Percentiles rank a stretch among this genome's conserved stretches.
phyloP scores from a whole-genome alignment of 1,284 basidiomycete species.

The Grifola frondosa region DNA sequence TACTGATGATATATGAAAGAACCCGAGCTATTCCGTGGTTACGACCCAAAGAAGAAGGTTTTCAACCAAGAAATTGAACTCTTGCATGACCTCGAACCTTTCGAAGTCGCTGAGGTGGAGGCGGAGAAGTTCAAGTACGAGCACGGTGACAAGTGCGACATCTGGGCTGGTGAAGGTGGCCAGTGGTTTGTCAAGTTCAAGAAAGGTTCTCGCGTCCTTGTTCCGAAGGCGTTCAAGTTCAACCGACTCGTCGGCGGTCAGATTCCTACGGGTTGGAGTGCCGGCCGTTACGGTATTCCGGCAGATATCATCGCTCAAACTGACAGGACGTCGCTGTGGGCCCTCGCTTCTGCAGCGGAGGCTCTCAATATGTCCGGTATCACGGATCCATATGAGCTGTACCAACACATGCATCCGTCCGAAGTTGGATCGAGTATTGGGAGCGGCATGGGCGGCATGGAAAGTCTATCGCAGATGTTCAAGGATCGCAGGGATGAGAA shows the following conservation, averaged over 20 bases:
- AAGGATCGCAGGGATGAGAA: slow-evolving; percentile 96
- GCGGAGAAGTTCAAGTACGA: slow-evolving; percentile 96
- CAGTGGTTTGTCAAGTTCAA: slow-evolving; percentile 99
- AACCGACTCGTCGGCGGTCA: slow-evolving; percentile 94
- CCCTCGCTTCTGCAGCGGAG: slow-evolving; percentile 92
- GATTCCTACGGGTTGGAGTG: slow-evolving; percentile 96
- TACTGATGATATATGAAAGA: slow-evolving; percentile 50
- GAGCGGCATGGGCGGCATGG: slow-evolving; percentile 96
- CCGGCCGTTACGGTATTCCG: slow-evolving; percentile 96
- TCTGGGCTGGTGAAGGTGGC: slow-evolving; percentile 87
- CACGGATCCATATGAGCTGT: slow-evolving; percentile 96
- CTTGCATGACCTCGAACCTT: slow-evolving; percentile 93
- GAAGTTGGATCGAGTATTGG: slow-evolving; percentile 92
- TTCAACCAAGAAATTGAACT: slow-evolving; percentile 98
- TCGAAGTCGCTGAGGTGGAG: slow-evolving; percentile 90
- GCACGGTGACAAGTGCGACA: slow-evolving; percentile 95
- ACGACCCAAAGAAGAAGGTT: slow-evolving; percentile 95
- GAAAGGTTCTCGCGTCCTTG: slow-evolving; percentile 92
- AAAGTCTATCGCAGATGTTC: slow-evolving; percentile 93
- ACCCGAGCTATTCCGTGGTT: slow-evolving; percentile 95
- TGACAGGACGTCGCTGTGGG: slow-evolving; percentile 95
- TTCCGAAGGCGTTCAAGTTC: slow-evolving; percentile 96
- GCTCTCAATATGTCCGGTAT: slow-evolving; percentile 97
- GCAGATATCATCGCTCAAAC: slow-evolving; percentile 94
- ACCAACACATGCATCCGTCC: slow-evolving; percentile 95